These are phyloP conservation scores for Suillus paluster DNA, from an alignment of 768 basidiomycete species.

Conservation along the genomic window DNA sequence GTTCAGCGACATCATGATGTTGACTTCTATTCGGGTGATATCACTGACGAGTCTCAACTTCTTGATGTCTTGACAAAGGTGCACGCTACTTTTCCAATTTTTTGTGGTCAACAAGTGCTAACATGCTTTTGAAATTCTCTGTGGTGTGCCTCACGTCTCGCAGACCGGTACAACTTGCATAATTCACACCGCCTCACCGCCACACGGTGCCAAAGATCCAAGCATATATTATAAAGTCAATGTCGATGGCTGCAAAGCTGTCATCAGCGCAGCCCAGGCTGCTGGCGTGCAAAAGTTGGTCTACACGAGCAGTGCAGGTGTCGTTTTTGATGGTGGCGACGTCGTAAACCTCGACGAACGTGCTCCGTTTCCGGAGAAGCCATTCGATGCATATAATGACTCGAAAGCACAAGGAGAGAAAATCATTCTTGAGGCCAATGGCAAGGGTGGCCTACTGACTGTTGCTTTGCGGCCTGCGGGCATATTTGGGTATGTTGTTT, in stretches of 20 bases:
- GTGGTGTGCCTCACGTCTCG: neutral
- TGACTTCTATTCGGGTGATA: conserved; percentile 88
- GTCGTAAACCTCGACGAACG: conserved; percentile 90
- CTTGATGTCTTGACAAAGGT: conserved; percentile 76
- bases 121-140: neutral
- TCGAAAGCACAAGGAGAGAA: conserved; percentile 91
- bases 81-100: conserved; percentile 22
- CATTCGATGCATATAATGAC: conserved; percentile 91
- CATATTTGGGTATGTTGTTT: conserved; percentile 82
- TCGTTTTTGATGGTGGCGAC: conserved; percentile 84
- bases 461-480: conserved; percentile 92
- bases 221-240: conserved; percentile 91
- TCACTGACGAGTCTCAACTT: conserved; percentile 77
- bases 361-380: conserved; percentile 67
- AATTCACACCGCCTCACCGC: conserved; percentile 93
- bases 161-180: conserved; percentile 87
- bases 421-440: conserved; percentile 85
- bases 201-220: conserved; percentile 67
- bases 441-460: conserved; percentile 80
- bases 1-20: conserved; percentile 89
- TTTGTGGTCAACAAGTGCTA: neutral
- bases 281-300: conserved; percentile 84
- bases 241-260: conserved; percentile 85
- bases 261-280: conserved; percentile 81
- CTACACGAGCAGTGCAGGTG: conserved; percentile 92